Evolutionary conservation across 805 yeast genomes (phyloP).

Genomic region (Pichia manshurica): DNA sequence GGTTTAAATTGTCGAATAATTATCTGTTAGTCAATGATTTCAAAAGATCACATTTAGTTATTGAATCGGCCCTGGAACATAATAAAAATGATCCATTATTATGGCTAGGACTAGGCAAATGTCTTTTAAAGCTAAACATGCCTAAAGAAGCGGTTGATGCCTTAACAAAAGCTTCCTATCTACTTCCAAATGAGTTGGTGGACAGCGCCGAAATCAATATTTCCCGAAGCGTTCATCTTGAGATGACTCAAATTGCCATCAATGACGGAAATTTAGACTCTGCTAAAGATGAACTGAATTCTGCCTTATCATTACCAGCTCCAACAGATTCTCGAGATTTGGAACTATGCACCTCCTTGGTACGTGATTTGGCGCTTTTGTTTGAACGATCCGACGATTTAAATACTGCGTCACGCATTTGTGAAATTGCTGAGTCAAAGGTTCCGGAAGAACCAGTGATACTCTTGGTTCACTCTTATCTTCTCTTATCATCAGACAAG

Average conservation of each 20-base stretch:
- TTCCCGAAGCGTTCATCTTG: constrained; percentile 48
- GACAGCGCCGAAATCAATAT: constrained; percentile 36
- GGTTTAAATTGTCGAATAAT: constrained; percentile 49
- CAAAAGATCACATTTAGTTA: constrained; percentile 44
- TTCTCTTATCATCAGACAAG: constrained; percentile 33
- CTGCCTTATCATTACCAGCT: constrained; percentile 46
- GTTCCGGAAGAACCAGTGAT: constrained; percentile 42
- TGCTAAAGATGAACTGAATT: constrained; percentile 45
- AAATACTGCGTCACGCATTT: constrained; percentile 42
- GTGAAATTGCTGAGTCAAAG: constrained; percentile 42
- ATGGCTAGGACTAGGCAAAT: constrained; percentile 46
- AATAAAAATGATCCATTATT: constrained; percentile 34
- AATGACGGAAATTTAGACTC: constrained; percentile 44
- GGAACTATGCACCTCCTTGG: constrained; percentile 42
- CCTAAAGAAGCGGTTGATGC: constrained; percentile 42
- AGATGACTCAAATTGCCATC: constrained; percentile 50
- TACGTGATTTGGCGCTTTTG: constrained; percentile 33
- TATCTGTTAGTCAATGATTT: constrained; percentile 41
- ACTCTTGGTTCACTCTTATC: constrained; percentile 43
- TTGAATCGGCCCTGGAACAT: constrained; percentile 20
- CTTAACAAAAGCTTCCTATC: constrained; percentile 39
- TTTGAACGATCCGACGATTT: constrained; percentile 47
- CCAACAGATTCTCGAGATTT: constrained; percentile 23
- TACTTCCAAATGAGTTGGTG: constrained; percentile 34
- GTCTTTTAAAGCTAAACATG: constrained; percentile 39